Base-by-base conservation (phyloP, 2,329 filamentous ascomycete genomes). In the Arthrobotrys pseudoclavata region DNA sequence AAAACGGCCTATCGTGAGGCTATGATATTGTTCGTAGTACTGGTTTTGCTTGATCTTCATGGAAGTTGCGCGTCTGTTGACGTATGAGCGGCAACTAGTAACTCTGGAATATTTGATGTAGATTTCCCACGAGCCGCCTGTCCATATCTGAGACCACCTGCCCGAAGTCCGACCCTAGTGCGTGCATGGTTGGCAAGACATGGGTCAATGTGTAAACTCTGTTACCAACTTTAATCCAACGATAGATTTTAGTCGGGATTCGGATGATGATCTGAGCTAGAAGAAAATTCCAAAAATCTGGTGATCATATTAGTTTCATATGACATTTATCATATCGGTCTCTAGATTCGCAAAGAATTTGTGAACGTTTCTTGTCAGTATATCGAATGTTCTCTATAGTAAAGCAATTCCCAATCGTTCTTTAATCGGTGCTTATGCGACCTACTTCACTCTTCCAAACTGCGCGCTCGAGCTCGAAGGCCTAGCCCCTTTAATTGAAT, bases 151-250 rank as follows among this genome's bases (percentile, higher is more conserved):
- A 45, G 42, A 20, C n/a, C 1, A n/a, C 6, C 20, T n/a, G 6
- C 15, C 42, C 42, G 20, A 45, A 50, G 0, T 50, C 20, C 12
- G 13, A 24, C 10, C 18, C 47, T 50, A 50, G 47, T 50, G 22
- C 47, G 15, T 50, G 47, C 47, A 50, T 50, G 47, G 47, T 9
- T 9, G 31, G 31, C 31, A 50, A 4, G 10, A 50, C 18, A 22
- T 50, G 47, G 22, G 18, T 7, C 9, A 22, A 20, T 42, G 42
- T 45, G 42, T 15, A 9, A 45, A 45, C 42, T 45, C n/a, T 45
- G 15, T 12, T 45, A 20, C 15, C 26, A 53, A 53, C 50, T 31
- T 53, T 29, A 53, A 29, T 53, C 24, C 12, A 15, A 53, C 50
- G 5, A 18, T 53, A 15, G 20, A 4, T 9, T 2, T 29, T 9